Conservation (phyloP, 1,284 basidiomycete genomes). For the Fomitopsis betulina region DNA sequence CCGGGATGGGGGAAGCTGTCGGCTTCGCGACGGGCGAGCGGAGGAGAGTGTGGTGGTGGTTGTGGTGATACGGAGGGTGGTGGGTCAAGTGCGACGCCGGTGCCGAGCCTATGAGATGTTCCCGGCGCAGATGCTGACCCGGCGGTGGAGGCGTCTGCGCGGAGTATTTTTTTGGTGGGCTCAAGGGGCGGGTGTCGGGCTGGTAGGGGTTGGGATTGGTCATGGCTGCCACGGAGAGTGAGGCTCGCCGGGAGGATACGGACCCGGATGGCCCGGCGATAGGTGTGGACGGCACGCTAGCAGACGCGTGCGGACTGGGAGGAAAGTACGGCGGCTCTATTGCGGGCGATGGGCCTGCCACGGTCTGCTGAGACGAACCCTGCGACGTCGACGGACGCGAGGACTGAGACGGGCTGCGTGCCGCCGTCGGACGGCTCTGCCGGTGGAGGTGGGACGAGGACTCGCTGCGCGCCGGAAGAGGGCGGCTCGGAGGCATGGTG, state of each 20-base stretch:
- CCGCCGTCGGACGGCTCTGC: slow-evolving; percentile 4
- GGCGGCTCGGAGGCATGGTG: slow-evolving; percentile 12
- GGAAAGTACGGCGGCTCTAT: neutral
- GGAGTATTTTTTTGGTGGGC: slow-evolving; percentile 47
- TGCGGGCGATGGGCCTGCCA: slow-evolving; percentile 1
- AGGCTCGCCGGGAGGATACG: slow-evolving; percentile 21
- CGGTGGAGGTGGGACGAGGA: slow-evolving; percentile 13
- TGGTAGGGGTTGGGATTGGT: slow-evolving; percentile 25
- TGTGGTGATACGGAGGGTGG: slow-evolving; percentile 12
- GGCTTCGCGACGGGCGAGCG: slow-evolving; percentile 20
- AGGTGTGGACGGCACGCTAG: slow-evolving; percentile 10
- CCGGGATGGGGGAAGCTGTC: slow-evolving; percentile 1
- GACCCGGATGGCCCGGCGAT: slow-evolving; percentile 7
- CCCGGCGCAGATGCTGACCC: slow-evolving; percentile 49
- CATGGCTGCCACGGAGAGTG: slow-evolving; percentile 30
- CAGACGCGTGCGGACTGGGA: neutral
- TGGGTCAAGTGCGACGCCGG: slow-evolving; percentile 13
- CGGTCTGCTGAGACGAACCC: slow-evolving; percentile 5
- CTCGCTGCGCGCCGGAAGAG: slow-evolving; percentile 20
- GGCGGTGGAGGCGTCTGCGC: slow-evolving; percentile 46
- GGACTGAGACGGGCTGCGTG: slow-evolving; percentile 19
- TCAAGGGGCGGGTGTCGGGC: slow-evolving; percentile 16
- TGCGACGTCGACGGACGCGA: slow-evolving; percentile 16
- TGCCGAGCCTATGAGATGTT: slow-evolving; percentile 28
- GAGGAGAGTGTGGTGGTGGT: slow-evolving; percentile 16